These are phyloP conservation scores for Breviolum minutum DNA, from an alignment of 73 alveolate species.

Conservation along the genomic window DNA sequence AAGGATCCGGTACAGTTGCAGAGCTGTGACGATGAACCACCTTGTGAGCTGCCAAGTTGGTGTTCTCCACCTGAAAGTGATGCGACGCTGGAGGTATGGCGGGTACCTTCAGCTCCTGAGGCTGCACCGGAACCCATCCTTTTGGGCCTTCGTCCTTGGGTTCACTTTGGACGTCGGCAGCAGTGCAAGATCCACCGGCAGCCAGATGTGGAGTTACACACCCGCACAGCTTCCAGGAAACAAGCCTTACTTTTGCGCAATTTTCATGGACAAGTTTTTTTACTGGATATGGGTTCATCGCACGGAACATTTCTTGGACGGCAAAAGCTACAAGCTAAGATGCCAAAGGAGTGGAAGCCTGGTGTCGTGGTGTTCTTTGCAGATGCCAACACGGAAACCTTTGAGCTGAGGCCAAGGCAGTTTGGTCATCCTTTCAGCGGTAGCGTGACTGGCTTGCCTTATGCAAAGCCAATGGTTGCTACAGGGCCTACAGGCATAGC, in stretches of 20 bases:
- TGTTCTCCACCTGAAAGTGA: slow-evolving; percentile 47
- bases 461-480: neutral
- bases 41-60: slow-evolving; percentile 56
- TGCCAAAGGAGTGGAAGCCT: slow-evolving; percentile 48
- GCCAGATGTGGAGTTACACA: slow-evolving; percentile 49
- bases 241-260: slow-evolving; percentile 69
- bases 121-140: slow-evolving; percentile 39
- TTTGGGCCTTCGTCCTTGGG: slow-evolving; percentile 53
- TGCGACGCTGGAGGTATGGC: slow-evolving; percentile 13
- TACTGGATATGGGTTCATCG: slow-evolving; percentile 44
- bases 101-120: neutral
- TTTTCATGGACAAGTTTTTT: slow-evolving; percentile 55
- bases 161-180: slow-evolving; percentile 59
- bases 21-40: slow-evolving; percentile 1
- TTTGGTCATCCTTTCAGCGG: neutral
- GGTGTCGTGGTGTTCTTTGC: slow-evolving; percentile 35
- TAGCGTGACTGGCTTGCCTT: neutral
- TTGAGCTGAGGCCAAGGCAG: slow-evolving; percentile 8
- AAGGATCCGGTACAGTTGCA: neutral
- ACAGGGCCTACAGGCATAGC: neutral
- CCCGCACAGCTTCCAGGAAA: slow-evolving; percentile 74
- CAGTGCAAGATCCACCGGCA: neutral
- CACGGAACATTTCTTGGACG: slow-evolving; percentile 52
- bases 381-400: slow-evolving; percentile 44
- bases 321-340: slow-evolving; percentile 1